Base-by-base conservation (phyloP, 768 basidiomycete species). In the Rhodotorula diobovata region DNA sequence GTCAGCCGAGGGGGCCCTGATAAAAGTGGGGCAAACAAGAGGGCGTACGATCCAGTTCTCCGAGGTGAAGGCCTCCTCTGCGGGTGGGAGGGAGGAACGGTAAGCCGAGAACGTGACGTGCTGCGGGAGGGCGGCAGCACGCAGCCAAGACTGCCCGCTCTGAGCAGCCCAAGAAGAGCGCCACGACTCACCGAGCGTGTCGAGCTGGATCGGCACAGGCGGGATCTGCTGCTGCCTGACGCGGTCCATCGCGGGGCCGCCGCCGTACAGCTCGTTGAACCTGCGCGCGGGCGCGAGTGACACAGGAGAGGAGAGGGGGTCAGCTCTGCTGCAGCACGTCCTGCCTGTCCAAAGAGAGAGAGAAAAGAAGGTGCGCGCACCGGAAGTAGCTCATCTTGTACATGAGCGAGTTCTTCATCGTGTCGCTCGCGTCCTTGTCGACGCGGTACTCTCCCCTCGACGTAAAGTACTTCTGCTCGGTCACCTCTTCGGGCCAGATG, bases 371-470 rank as follows among this genome's bases (percentile, higher is more conserved):
- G n/a, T n/a, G n/a, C n/a, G n/a, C 84, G 57, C 69, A 91, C 87
- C 93, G 86, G 79, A 95, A 97, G 80, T 95, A 98, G 25, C 89
- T 90, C 93, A 97, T 93, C 84, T 98, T 98, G 83, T 98, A 98
- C 95, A 99, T 96, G 82, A 99, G 83, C 78, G 91, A 91, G 79
- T 96, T 89, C 83, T 85, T 90, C 96, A 99, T 99, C 21, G 93
- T 82, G 2, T 85, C 82, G 0, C 90, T 87, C 59, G 96, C 96
- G 58, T 82, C 82, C 37, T 90, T 91, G 78, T 97, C 96, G 53
- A 99, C 84, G 68, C 88, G 87, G 82, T 98, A 99, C 79, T 98
- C 96, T 56, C 96, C 96, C 23, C 89, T 83, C 34, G 87, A 84
- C 0, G 90, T 98, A 82, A 99, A 99, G 83, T 90, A 99, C 79